Evolutionary conservation across 208 protist genomes (phyloP), one percentile per base, ranked within the genome.

Genomic region (Leptomonas pyrrhocoris): DNA sequence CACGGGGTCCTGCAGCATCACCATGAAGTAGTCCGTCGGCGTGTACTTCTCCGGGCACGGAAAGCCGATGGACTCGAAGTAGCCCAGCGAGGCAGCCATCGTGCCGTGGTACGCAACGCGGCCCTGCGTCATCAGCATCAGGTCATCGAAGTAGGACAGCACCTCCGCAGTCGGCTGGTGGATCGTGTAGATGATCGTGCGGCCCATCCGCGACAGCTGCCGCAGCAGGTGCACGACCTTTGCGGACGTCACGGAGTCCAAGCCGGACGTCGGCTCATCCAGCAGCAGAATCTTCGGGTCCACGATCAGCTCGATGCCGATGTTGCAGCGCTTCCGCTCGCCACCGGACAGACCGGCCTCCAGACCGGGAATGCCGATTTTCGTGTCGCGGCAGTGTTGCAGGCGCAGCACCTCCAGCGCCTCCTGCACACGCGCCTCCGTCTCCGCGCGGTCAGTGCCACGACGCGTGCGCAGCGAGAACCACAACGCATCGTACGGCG

Each of bases 111-210:
- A 98, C 27, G 83, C 85, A 51, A 87, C 80, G 19, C 73, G 71
- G 30, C 97, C 97, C 42, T 81, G 60, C 25, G 72, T 79, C 62
- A 98, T 74, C 43, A 98, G 79, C 77, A 98, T 86, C 21, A 98
- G 54, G 38, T 97, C 80, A 56, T 98, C 95, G 82, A 98, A 98
- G 60, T 88, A 76, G 18, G 43, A 70, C 54, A 98, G 92, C 56
- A 97, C 83, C 55, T 96, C 89, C 11, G 86, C 82, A 5, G 84
- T 89, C n/a, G 97, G 97, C 82, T 98, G 96, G 66, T 98, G 97
- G 72, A 98, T 98, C 23, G 93, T 98, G 73, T 86, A 90, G 28
- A 98, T 85, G 21, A 98, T 80, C 27, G 95, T 97, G 58, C 92
- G 80, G 34, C 89, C 93, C 38, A 66, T 72, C 50, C 72, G 81